Percentiles rank a stretch among this genome's conserved stretches.
Evolutionary conservation across 2,329 filamentous ascomycete species (phyloP).

Genomic region (Aspergillus hiratsukae): DNA sequence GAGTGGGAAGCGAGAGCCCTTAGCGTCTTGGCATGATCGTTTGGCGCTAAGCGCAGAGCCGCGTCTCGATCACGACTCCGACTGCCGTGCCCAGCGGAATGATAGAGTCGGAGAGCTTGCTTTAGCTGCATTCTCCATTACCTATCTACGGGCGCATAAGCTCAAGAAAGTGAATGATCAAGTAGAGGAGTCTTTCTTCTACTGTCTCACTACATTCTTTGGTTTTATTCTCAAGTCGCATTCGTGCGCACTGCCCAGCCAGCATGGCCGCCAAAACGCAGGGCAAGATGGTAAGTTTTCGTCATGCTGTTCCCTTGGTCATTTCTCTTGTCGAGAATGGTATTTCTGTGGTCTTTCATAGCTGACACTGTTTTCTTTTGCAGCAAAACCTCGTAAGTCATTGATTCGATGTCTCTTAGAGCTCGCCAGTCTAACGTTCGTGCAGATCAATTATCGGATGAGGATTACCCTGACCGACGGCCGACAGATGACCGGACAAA

Average conservation of each 20-base stretch:
- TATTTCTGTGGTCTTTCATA: conserved; percentile 8
- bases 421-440: conserved; percentile 43
- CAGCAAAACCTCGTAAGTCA: conserved; percentile 62
- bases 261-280: conserved; percentile 76
- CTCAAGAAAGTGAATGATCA: conserved; percentile 9
- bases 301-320: conserved; percentile 3
- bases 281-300: conserved; percentile 91
- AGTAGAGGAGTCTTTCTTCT: conserved; percentile 20
- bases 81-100: conserved; percentile 7
- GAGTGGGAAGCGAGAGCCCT: conserved; percentile 35
- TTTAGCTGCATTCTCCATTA: conserved; percentile 1
- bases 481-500: conserved; percentile 93
- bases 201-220: conserved; percentile 23
- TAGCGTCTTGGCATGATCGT: conserved; percentile 30
- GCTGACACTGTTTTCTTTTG: conserved; percentile 49
- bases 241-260: conserved; percentile 38
- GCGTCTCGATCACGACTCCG: conserved; percentile 14
- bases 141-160: conserved; percentile 9
- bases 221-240: conserved; percentile 37
- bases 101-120: conserved; percentile 12
- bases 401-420: background rate
- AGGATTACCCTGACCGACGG: conserved; percentile 92
- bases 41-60: conserved; percentile 24
- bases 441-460: conserved; percentile 98
- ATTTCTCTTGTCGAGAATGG: background rate